A percentile compares a stretch with the other conserved stretches of the same genome.
Evolutionary conservation across 345 rosid species (phyloP).

Genomic region (Populus deltoides): DNA sequence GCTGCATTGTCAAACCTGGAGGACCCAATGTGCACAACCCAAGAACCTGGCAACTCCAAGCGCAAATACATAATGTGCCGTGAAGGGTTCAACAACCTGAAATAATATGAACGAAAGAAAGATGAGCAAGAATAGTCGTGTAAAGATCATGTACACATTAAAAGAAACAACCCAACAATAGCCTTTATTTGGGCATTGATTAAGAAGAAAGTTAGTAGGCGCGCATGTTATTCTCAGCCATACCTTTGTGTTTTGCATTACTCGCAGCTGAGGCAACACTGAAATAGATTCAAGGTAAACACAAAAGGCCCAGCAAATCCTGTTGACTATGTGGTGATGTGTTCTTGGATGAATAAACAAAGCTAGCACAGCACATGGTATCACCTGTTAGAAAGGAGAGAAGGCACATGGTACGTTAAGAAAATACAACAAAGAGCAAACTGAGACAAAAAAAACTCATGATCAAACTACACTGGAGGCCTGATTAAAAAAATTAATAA

Average conservation of each 20-base stretch:
- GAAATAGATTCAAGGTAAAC: conserved; percentile 33
- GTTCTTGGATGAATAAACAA: conserved; percentile 25
- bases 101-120: neutral
- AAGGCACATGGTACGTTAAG: neutral
- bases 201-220: neutral
- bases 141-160: neutral
- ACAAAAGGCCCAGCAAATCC: conserved; percentile 33
- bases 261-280: conserved; percentile 31
- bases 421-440: neutral
- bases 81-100: conserved; percentile 35
- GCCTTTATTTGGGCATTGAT: neutral
- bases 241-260: conserved; percentile 37
- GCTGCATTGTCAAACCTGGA: conserved; percentile 19
- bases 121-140: neutral
- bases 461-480: neutral
- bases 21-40: conserved; percentile 33
- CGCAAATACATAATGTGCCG: conserved; percentile 33
- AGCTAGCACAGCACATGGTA: conserved; percentile 29
- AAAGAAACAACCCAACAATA: neutral
- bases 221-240: neutral
- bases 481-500: no score
- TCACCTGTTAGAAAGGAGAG: conserved; percentile 13
- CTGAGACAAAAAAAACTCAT: neutral
- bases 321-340: conserved; percentile 18
- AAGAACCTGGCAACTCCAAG: conserved; percentile 33